Percentiles rank a stretch among this genome's conserved stretches.
Conservation (phyloP, 495 filamentous ascomycete genomes). For the Astrothelium subdiscretum region DNA sequence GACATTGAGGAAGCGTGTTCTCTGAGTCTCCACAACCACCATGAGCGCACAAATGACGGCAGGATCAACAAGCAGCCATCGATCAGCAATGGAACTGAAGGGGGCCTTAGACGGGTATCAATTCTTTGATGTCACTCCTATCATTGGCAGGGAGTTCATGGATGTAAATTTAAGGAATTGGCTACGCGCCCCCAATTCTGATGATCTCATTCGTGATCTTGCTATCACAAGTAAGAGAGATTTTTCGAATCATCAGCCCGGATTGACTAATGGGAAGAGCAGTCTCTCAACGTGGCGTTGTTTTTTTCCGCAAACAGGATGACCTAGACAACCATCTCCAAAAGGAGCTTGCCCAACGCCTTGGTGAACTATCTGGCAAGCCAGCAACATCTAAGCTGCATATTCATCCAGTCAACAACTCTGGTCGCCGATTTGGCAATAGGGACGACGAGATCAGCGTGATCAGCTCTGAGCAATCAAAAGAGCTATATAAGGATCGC, state of each 20-base stretch:
- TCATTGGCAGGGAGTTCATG: conserved; percentile 56
- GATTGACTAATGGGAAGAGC: background rate
- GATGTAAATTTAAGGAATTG: conserved; percentile 47
- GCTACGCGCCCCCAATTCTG: conserved; percentile 50
- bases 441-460: conserved; percentile 63
- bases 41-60: background rate
- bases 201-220: conserved; percentile 54
- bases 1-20: background rate
- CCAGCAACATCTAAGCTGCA: conserved; percentile 39
- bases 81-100: background rate
- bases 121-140: conserved; percentile 52
- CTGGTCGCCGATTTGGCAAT: conserved; percentile 43
- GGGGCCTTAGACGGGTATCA: conserved; percentile 47
- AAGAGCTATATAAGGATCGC: conserved; percentile 29
- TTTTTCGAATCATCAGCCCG: background rate
- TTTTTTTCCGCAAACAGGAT: conserved; percentile 71
- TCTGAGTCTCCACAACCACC: background rate
- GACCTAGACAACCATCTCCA: conserved; percentile 50
- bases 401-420: conserved; percentile 61
- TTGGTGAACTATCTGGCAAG: conserved; percentile 51
- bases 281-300: conserved; percentile 74
- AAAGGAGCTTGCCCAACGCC: conserved; percentile 54
- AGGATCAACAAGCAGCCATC: background rate
- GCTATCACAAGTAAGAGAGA: conserved; percentile 46
- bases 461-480: conserved; percentile 49